Base-by-base conservation (phyloP, 208 protist genomes). In the Trypanosoma conorhini region DNA sequence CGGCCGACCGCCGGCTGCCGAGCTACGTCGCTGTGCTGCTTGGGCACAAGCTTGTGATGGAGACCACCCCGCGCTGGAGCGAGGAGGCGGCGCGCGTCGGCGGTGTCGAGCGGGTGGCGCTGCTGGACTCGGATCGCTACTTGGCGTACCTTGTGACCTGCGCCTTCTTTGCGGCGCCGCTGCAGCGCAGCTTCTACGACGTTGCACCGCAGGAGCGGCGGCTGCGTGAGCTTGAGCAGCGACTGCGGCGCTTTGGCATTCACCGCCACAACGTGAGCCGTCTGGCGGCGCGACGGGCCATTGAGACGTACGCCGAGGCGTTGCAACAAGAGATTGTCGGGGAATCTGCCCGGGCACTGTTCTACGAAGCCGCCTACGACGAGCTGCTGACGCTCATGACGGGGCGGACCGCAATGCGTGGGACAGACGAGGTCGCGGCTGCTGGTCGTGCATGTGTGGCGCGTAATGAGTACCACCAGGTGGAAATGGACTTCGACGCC, bases 181-280 rank as follows among this genome's bases (percentile, higher is more conserved):
- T 50, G 24, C 46, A 42, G 33, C 31, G 35, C 13, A 72, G 67
- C 40, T 64, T 30, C 30, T 44, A 70, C 30, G 64, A 70, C 10
- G 26, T 33, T 1, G 51, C 64, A 8, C 57, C 9, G 3, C 56
- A 21, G 9, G 67, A 64, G 35, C 67, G 26, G 55, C 33, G 38
- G 19, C 30, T 74, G 24, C 35, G 28, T 21, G 33, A 17, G 12
- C 38, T 72, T 21, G 67, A 72, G 38, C 7, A 42, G 33, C 58
- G 58, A 40, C 60, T 72, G 35, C 46, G 40, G n/a, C 60, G 62
- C 1, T 74, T 74, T 67, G 69, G 62, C 26, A 62, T 74, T 52
- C 56, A 64, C 38, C 60, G 69, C 21, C 56, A 74, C 22, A 74
- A 74, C 31, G 48, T 56, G 24, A 61, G 5, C 21, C 69, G 59